phyloP scores from a whole-genome alignment of 2,329 filamentous ascomycete species.

The Coleophoma eucalyptorum region DNA sequence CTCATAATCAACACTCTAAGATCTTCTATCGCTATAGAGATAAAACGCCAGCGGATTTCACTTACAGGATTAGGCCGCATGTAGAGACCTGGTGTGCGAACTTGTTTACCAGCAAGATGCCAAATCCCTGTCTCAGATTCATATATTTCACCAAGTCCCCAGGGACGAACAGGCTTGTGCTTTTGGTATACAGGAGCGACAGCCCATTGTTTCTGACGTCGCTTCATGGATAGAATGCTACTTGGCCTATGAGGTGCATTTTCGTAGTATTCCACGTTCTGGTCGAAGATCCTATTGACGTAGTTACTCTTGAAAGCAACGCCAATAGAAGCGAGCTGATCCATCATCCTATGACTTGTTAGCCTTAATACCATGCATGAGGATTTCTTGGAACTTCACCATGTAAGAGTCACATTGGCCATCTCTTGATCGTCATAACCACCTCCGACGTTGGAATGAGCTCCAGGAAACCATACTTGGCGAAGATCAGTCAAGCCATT shows the following conservation, averaged over 20 bases:
- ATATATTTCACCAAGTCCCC: conserved; percentile 29
- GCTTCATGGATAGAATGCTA: conserved; percentile 13
- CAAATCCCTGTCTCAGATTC: conserved; percentile 25
- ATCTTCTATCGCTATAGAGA: no score
- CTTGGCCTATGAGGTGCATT: conserved; percentile 11
- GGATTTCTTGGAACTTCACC: conserved; percentile 30
- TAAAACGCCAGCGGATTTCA: neutral
- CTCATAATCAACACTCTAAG: neutral
- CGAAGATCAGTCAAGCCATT: conserved; percentile 15
- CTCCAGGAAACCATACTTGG: conserved; percentile 43
- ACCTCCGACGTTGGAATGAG: conserved; percentile 44
- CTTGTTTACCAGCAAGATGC: conserved; percentile 40
- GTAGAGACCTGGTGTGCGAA: conserved; percentile 31
- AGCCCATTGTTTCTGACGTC: conserved; percentile 34
- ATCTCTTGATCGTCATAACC: conserved; percentile 43
- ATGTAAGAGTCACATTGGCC: conserved; percentile 42
- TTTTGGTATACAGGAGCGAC: conserved; percentile 41
- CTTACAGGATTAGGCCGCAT: conserved; percentile 31
- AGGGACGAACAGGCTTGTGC: conserved; percentile 37
- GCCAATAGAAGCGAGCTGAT: conserved; percentile 32
- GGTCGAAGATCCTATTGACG: conserved; percentile 24
- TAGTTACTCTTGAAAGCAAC: conserved; percentile 30
- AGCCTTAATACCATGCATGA: conserved; percentile 24
- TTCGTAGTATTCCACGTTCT: conserved; percentile 24
- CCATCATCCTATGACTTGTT: conserved; percentile 43